These are phyloP conservation scores for Cryphonectria japonica DNA, from an alignment of 2,329 filamentous ascomycete genomes.

Conservation along the genomic window DNA sequence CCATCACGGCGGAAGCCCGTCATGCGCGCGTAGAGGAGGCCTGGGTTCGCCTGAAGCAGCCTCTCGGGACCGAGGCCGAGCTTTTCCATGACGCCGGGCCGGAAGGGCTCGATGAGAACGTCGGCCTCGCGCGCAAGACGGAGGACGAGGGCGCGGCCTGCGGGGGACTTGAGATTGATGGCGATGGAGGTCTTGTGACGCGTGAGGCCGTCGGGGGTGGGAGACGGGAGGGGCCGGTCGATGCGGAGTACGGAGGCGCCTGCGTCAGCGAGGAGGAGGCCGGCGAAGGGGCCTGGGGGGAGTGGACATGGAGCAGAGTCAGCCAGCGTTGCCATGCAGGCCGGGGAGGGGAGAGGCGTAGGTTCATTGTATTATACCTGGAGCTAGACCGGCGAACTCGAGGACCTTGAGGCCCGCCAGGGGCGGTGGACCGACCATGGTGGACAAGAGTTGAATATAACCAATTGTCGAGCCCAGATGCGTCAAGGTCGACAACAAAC, in stretches of 20 bases:
- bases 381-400: slow-evolving; percentile 65
- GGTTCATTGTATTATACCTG: slow-evolving; percentile 47
- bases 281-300: slow-evolving; percentile 75
- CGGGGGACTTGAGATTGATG: slow-evolving; percentile 73
- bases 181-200: slow-evolving; percentile 81
- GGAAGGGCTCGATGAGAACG: slow-evolving; percentile 90
- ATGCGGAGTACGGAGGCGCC: slow-evolving; percentile 87
- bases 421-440: slow-evolving; percentile 46
- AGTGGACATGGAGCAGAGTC: slow-evolving; percentile 39
- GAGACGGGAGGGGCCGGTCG: slow-evolving; percentile 62
- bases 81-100: slow-evolving; percentile 86
- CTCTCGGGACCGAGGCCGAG: slow-evolving; percentile 75
- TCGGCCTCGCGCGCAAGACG: slow-evolving; percentile 68
- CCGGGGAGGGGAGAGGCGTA: background rate
- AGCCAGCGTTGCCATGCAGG: slow-evolving; percentile 10
- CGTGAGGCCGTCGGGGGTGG: slow-evolving; percentile 73
- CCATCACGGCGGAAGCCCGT: slow-evolving; percentile 90
- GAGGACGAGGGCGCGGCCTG: slow-evolving; percentile 68
- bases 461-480: background rate
- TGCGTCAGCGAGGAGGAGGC: slow-evolving; percentile 85
- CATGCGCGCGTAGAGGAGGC: slow-evolving; percentile 81
- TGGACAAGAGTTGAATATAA: slow-evolving; percentile 15
- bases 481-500: background rate
- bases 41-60: slow-evolving; percentile 68
- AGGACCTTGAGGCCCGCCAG: slow-evolving; percentile 60